Evolutionary conservation across 441 rosid genomes (phyloP).

Genomic region (Cnidoscolus chayamansa): DNA sequence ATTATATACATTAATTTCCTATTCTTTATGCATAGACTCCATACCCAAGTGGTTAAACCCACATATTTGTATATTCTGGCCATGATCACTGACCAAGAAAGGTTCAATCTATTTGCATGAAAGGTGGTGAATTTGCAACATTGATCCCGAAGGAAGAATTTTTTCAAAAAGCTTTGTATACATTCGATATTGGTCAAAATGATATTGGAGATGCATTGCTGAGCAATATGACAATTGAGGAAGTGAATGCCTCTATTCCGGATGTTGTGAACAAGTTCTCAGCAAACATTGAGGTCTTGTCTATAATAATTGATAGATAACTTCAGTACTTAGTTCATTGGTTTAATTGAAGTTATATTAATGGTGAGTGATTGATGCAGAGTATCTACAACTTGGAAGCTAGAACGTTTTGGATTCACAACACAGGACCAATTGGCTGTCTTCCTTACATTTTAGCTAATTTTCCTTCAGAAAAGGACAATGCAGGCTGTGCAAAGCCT

Average conservation of each 20-base stretch:
- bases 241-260: conserved; percentile 38
- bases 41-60: no score
- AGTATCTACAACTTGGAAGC: conserved; percentile 33
- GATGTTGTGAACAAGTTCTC: conserved; percentile 30
- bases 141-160: conserved; percentile 33
- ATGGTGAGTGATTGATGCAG: conserved; percentile 24
- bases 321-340: no score
- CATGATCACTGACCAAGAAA: no score
- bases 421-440: conserved; percentile 47
- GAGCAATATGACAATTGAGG: conserved; percentile 26
- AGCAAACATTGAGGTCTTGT: conserved; percentile 30
- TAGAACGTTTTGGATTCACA: conserved; percentile 47
- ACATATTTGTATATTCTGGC: no score
- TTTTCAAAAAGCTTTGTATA: conserved; percentile 34
- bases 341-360: background rate
- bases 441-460: conserved; percentile 28
- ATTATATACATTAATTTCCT: background rate
- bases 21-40: no score
- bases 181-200: conserved; percentile 43
- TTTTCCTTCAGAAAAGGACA: conserved; percentile 30
- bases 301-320: background rate
- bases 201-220: conserved; percentile 38
- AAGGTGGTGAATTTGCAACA: conserved; percentile 31
- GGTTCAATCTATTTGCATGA: no score
- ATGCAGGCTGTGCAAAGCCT: conserved; percentile 38